Percentiles rank a stretch among this genome's conserved stretches.
These are phyloP conservation scores for Leishmania braziliensis DNA, from an alignment of 208 protist species.

Conservation along the genomic window DNA sequence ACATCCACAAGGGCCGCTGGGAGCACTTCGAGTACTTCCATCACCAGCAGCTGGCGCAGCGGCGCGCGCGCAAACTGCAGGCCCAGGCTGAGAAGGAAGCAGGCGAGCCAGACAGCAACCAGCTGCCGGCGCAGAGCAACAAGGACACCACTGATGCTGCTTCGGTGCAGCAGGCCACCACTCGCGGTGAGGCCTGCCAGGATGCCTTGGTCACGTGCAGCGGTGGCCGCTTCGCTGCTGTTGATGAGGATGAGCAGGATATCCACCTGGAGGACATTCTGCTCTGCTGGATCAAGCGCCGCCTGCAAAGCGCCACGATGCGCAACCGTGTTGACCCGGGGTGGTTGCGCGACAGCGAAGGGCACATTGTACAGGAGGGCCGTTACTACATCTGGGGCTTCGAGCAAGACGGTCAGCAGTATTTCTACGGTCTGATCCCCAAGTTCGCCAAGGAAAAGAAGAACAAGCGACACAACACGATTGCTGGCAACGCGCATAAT, in stretches of 20 bases:
- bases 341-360: slow-evolving; percentile 50
- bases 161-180: neutral
- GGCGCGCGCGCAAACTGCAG: slow-evolving; percentile 3
- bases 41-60: slow-evolving; percentile 26
- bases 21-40: slow-evolving; percentile 44
- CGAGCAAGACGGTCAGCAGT: slow-evolving; percentile 51
- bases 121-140: neutral
- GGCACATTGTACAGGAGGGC: slow-evolving; percentile 55
- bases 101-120: too few species aligned
- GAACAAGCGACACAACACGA: slow-evolving; percentile 5
- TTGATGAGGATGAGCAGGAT: slow-evolving; percentile 24
- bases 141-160: neutral
- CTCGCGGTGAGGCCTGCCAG: neutral
- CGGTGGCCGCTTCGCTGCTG: neutral
- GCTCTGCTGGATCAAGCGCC: slow-evolving; percentile 61
- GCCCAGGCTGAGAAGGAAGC: neutral
- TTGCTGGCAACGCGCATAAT: slow-evolving; percentile 5
- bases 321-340: slow-evolving; percentile 37
- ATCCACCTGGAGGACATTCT: slow-evolving; percentile 47
- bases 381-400: slow-evolving; percentile 74
- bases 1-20: slow-evolving; percentile 42
- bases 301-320: slow-evolving; percentile 39
- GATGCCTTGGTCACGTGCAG: neutral
- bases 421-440: slow-evolving; percentile 67
- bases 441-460: slow-evolving; percentile 59